Evolutionary conservation across 2,329 filamentous ascomycete species (phyloP).

Genomic region (Phyllosticta citriasiana): DNA sequence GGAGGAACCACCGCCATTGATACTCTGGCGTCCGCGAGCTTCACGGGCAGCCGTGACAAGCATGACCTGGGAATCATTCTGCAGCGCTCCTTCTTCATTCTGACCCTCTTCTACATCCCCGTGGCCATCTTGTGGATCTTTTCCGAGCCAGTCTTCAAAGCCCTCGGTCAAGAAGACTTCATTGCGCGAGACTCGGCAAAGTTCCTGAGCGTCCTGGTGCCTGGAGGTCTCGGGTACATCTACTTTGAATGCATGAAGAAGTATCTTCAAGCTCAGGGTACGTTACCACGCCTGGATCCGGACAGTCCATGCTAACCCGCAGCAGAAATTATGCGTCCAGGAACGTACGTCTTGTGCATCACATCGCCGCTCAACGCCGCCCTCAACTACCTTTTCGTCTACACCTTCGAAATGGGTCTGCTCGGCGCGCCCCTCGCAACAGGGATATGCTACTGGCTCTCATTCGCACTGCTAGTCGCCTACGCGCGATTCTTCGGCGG

Average conservation of each 20-base stretch:
- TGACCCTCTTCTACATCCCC: slow-evolving; percentile 62
- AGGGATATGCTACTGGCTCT: slow-evolving; percentile 76
- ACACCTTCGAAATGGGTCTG: slow-evolving; percentile 59
- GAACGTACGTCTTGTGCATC: slow-evolving; percentile 52
- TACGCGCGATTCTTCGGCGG: slow-evolving; percentile 65
- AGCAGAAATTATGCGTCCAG: slow-evolving; percentile 51
- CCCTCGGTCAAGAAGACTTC: slow-evolving; percentile 67
- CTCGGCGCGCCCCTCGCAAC: slow-evolving; percentile 75
- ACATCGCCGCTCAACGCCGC: slow-evolving; percentile 50
- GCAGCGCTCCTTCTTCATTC: slow-evolving; percentile 64
- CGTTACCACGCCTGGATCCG: not conserved
- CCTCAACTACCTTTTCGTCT: slow-evolving; percentile 60
- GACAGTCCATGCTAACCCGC: slow-evolving; percentile 11
- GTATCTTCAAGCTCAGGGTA: slow-evolving; percentile 49
- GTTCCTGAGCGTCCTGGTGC: slow-evolving; percentile 65
- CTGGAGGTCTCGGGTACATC: slow-evolving; percentile 75
- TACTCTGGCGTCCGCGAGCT: slow-evolving; percentile 72
- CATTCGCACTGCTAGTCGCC: slow-evolving; percentile 63
- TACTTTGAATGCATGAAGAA: slow-evolving; percentile 73
- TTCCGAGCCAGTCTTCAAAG: slow-evolving; percentile 63
- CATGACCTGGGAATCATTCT: slow-evolving; percentile 69
- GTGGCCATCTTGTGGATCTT: slow-evolving; percentile 65
- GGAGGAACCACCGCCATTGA: slow-evolving; percentile 81
- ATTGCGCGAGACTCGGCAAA: slow-evolving; percentile 63
- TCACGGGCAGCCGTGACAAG: slow-evolving; percentile 70